Percentiles rank a stretch among this genome's conserved stretches.
Conservation (phyloP, 2,329 filamentous ascomycete species). For the Pestalotiopsis sp. region DNA sequence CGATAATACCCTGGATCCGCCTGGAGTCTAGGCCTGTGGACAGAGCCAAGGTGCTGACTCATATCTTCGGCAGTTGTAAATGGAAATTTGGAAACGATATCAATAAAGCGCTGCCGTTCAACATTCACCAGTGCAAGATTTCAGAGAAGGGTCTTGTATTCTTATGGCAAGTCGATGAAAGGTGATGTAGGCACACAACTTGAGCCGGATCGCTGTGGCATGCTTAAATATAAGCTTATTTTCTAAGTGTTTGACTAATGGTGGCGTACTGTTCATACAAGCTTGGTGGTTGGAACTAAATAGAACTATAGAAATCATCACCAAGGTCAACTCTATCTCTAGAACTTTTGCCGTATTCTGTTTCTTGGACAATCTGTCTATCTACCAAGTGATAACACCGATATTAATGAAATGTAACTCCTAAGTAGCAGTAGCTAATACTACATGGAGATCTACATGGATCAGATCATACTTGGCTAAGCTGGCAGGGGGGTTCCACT, state of each 20-base stretch:
- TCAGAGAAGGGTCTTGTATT: not conserved
- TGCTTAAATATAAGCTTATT: not conserved
- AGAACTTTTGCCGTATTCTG: too few relatives aligned
- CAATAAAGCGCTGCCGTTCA: not conserved
- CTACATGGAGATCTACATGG: too few relatives aligned
- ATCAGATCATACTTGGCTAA: too few relatives aligned
- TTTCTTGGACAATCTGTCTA: too few relatives aligned
- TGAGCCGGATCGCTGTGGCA: not conserved
- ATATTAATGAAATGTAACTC: too few relatives aligned
- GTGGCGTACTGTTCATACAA: too few relatives aligned
- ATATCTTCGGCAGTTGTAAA: not conserved
- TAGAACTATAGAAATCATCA: too few relatives aligned
- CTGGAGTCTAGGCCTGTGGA: not conserved
- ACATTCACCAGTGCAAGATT: not conserved
- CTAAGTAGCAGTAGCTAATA: too few relatives aligned
- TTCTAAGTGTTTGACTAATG: not conserved
- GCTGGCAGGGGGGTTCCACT: too few relatives aligned
- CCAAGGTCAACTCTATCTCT: too few relatives aligned
- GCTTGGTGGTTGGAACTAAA: too few relatives aligned
- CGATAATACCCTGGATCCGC: not conserved
- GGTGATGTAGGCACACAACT: not conserved
- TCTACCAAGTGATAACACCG: too few relatives aligned
- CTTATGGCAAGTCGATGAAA: not conserved
- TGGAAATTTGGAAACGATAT: not conserved
- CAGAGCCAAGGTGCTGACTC: not conserved